Evolutionary conservation across 73 alveolate species (phyloP), one percentile per base, ranked within the genome.

Genomic region (Paramecium tetraurelia): DNA sequence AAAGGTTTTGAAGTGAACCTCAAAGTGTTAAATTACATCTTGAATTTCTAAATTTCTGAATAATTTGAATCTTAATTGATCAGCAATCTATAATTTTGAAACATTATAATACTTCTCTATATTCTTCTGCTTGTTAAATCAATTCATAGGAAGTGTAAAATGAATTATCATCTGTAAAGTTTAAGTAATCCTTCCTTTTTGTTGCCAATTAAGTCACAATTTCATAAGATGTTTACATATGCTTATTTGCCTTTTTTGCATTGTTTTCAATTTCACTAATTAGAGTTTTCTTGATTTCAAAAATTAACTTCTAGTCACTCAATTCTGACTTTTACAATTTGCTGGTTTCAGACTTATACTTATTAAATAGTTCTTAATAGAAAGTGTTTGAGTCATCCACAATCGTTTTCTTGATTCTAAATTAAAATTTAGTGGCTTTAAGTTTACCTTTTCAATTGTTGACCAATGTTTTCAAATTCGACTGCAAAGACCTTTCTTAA

Each of bases 201-300:
- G 7, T 10, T 10, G 46, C 75, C 24, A 80, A 41, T 24, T n/a
- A n/a, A 24, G 50, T 80, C 18, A 48, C 70, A 31, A 48, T 44
- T 43, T 80, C 70, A 24, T 40, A 40, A 24, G 90, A 59, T 80
- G 46, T 14, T 10, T 40, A 20, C 33, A 80, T 12, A 46, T 80
- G 90, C 22, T 80, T 80, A 7, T 10, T 22, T 44, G 90, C 18
- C 29, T 43, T 80, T 22, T 80, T 80, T 10, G 33, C 20, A 43
- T 80, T 80, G n/a, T 80, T 24, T 80, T 31, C 70, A 80, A 80
- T 46, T 44, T 80, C 90, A 80, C 90, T 80, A 38, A 80, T 44
- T 27, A 80, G 33, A 18, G 70, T 22, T 35, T 80, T 80, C 29
- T 80, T 80, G 3, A 80, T 80, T 48, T 80, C 90, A 22, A 80